Percentiles rank a stretch among this genome's conserved stretches.
Evolutionary conservation across 176 grass and related monocot species (phyloP).

Genomic region (Secale cereale): DNA sequence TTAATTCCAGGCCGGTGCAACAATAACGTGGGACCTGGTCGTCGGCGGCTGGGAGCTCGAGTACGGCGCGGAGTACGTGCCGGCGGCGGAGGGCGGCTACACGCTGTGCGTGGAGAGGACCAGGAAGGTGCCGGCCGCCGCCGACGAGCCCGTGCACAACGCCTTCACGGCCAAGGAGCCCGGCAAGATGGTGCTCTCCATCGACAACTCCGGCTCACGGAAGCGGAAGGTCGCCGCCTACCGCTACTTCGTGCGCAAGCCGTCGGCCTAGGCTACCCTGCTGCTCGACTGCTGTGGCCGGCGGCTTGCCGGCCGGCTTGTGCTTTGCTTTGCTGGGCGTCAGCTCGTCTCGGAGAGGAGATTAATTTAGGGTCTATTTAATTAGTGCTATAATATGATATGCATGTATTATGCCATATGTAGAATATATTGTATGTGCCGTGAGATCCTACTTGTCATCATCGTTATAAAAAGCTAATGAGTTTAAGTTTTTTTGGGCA

Average conservation of each 20-base stretch:
- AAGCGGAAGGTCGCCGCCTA: conserved; percentile 92
- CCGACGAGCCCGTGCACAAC: conserved; percentile 76
- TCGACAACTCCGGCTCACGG: conserved; percentile 79
- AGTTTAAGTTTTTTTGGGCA: conserved; percentile 39
- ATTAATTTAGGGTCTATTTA: conserved; percentile 24
- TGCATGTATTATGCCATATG: conserved; percentile 50
- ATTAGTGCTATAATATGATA: conserved; percentile 36
- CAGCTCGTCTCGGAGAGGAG: neutral
- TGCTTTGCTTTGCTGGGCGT: neutral
- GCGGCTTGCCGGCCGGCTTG: neutral
- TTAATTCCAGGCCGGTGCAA: conserved; percentile 59
- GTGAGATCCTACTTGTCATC: conserved; percentile 29
- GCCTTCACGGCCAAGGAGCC: conserved; percentile 70
- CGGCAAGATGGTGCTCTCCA: conserved; percentile 92
- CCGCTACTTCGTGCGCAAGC: conserved; percentile 88
- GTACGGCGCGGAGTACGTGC: conserved; percentile 92
- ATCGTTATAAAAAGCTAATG: conserved; percentile 51
- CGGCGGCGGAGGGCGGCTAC: conserved; percentile 65
- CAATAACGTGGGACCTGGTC: conserved; percentile 90
- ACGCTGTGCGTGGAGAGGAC: conserved; percentile 81
- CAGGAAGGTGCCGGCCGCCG: conserved; percentile 43
- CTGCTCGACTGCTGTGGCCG: neutral
- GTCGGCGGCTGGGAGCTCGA: conserved; percentile 91
- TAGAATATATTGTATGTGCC: conserved; percentile 54
- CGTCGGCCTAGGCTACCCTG: conserved; percentile 21